Conservation (phyloP, 225 moss, liverwort and hornwort genomes). For the Pseudoscleropodium purum region DNA sequence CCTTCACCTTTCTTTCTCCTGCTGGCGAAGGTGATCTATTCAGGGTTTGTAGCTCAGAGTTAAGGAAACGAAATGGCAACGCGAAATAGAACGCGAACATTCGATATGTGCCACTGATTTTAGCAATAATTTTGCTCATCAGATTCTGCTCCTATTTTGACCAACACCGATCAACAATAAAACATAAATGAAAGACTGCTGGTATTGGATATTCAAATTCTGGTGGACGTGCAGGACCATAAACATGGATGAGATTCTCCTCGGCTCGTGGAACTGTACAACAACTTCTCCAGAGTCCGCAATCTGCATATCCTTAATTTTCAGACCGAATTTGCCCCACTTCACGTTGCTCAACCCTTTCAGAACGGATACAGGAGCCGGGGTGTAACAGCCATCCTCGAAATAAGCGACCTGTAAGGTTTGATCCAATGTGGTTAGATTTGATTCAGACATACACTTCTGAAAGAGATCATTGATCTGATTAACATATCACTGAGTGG, state of each 20-base stretch:
- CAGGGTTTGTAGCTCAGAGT: constrained; percentile 17
- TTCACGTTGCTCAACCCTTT: constrained; percentile 25
- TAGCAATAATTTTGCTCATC: background rate
- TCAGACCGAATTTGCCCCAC: constrained; percentile 37
- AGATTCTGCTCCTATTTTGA: background rate
- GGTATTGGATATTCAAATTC: constrained; percentile 35
- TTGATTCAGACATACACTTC: background rate
- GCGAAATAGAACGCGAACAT: background rate
- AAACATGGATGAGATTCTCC: constrained; percentile 23
- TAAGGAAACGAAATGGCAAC: background rate
- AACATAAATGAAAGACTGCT: background rate
- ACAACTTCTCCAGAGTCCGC: constrained; percentile 24
- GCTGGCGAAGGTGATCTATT: constrained; percentile 10
- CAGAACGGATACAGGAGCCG: constrained; percentile 22
- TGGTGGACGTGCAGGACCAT: constrained; percentile 37
- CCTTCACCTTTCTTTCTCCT: constrained; percentile 31
- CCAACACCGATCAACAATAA: background rate
- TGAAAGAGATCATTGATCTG: background rate
- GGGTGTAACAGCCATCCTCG: constrained; percentile 45
- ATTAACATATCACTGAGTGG: background rate
- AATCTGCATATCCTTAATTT: constrained; percentile 17
- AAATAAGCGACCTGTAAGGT: constrained; percentile 31
- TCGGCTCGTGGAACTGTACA: constrained; percentile 22
- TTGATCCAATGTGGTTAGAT: background rate
- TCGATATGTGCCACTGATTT: background rate